phyloP scores from a whole-genome alignment of 257 asterid species.

The Solanum etuberosum region DNA sequence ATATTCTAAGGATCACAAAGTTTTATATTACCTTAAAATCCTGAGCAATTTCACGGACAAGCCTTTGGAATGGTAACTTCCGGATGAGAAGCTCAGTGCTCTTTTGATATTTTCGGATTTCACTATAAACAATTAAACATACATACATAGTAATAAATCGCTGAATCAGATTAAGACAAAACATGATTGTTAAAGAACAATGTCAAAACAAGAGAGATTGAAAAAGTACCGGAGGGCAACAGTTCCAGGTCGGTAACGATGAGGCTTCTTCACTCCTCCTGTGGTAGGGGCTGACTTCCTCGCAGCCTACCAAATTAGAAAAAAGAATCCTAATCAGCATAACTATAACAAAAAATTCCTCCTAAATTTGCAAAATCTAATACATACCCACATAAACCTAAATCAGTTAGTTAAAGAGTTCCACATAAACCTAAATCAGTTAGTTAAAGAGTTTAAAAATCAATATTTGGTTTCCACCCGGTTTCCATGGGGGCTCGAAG shows the following conservation, averaged over 20 bases:
- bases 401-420: neutral
- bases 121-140: conserved; percentile 23
- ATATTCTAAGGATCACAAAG: neutral
- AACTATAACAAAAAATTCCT: neutral
- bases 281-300: conserved; percentile 69
- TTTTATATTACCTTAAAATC: conserved; percentile 28
- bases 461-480: neutral
- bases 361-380: neutral
- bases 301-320: conserved; percentile 33
- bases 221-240: conserved; percentile 55
- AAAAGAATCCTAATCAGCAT: neutral
- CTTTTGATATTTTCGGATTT: conserved; percentile 16
- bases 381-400: neutral
- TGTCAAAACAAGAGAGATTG: neutral
- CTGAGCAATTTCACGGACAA: conserved; percentile 49
- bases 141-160: neutral
- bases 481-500: neutral
- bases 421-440: neutral
- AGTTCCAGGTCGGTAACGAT: conserved; percentile 73
- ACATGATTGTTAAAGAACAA: neutral
- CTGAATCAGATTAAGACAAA: neutral
- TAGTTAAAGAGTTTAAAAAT: neutral
- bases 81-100: conserved; percentile 69
- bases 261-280: conserved; percentile 85
- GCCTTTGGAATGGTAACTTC: conserved; percentile 61